Conservation (phyloP, 768 basidiomycete genomes). For the Suillus hirtellus region DNA sequence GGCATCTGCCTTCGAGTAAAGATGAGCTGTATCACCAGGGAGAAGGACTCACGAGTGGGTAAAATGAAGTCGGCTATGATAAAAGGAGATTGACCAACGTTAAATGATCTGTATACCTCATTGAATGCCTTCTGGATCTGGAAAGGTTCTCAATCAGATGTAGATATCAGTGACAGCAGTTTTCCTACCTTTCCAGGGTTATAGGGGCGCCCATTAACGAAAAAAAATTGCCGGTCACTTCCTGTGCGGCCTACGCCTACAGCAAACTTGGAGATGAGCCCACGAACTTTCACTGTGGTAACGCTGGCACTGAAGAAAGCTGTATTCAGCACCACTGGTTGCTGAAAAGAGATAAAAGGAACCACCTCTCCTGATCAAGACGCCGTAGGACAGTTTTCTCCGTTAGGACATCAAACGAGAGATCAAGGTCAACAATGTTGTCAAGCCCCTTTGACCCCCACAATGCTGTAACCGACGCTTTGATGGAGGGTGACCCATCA, state of each 20-base stretch:
- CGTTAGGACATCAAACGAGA: constrained; percentile 66
- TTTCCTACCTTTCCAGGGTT: constrained; percentile 63
- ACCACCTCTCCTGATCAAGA: constrained; percentile 23
- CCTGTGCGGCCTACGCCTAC: constrained; percentile 74
- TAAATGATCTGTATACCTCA: constrained; percentile 88
- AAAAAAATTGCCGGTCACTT: constrained; percentile 90
- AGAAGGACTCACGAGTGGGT: constrained; percentile 61
- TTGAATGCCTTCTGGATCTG: constrained; percentile 89
- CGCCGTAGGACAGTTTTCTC: constrained; percentile 45
- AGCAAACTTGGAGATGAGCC: constrained; percentile 82
- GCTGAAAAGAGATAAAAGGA: constrained; percentile 5
- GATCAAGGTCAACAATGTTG: constrained; percentile 69
- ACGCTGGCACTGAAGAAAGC: constrained; percentile 19
- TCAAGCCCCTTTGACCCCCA: constrained; percentile 87
- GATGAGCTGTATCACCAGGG: not conserved
- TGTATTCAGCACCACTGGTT: constrained; percentile 2
- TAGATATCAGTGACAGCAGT: not conserved
- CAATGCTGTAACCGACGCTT: constrained; percentile 66
- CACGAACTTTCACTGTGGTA: constrained; percentile 59
- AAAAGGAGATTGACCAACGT: constrained; percentile 72
- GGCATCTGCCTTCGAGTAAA: constrained; percentile 45
- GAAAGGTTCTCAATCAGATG: not conserved
- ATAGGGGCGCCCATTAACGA: constrained; percentile 89
- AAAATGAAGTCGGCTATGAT: constrained; percentile 81
- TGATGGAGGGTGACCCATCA: constrained; percentile 60